Evolutionary conservation across 139 green algal species (phyloP).

Genomic region (Closterium sp.): DNA sequence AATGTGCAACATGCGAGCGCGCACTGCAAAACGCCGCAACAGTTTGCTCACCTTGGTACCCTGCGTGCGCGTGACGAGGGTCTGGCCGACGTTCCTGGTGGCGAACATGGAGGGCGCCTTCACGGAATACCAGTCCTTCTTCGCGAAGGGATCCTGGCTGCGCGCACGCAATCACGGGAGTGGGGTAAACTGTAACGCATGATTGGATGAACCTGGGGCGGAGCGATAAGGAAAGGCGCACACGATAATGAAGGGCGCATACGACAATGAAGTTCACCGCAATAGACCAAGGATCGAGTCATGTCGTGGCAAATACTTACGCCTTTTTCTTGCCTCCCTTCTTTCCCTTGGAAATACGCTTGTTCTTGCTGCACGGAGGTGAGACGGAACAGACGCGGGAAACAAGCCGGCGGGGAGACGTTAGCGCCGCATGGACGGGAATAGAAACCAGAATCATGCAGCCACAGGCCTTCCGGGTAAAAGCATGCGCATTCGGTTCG

Average conservation of each 20-base stretch:
- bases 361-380: constrained; percentile 86
- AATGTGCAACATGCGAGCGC: too few relatives aligned
- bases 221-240: neutral
- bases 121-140: constrained; percentile 99
- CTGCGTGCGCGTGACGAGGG: constrained; percentile 90
- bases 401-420: neutral
- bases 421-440: neutral
- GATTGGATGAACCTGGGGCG: neutral
- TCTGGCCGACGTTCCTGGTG: constrained; percentile 93
- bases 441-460: neutral
- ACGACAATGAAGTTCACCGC: neutral
- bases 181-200: neutral
- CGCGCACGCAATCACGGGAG: neutral
- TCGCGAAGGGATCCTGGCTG: constrained; percentile 95
- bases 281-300: neutral
- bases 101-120: constrained; percentile 96
- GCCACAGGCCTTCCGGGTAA: too few relatives aligned
- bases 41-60: constrained; percentile 88
- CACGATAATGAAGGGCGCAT: neutral
- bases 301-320: constrained; percentile 61
- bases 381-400: neutral
- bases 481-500: too few relatives aligned
- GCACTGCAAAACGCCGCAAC: neutral
- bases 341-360: constrained; percentile 98
- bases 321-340: constrained; percentile 98